A percentile compares a stretch with the other conserved stretches of the same genome.
These are phyloP conservation scores for Penicillium chermesinum DNA, from an alignment of 495 filamentous ascomycete genomes.

Conservation along the genomic window DNA sequence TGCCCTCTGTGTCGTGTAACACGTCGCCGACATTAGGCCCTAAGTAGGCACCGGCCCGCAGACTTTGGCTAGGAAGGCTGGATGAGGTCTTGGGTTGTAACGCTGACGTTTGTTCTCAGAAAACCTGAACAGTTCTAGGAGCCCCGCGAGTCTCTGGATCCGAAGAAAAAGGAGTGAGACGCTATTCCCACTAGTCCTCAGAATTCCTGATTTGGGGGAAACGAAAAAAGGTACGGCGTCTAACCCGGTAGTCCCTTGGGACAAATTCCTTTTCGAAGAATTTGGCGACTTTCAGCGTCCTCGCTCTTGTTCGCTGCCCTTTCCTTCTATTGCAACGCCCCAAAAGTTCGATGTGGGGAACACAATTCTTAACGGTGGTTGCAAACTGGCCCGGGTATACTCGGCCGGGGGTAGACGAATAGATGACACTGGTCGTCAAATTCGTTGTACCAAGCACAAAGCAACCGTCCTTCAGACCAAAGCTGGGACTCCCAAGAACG, in stretches of 20 bases:
- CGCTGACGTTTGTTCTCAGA: background rate
- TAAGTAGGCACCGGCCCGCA: constrained; percentile 23
- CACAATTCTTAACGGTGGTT: constrained; percentile 29
- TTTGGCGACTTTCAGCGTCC: background rate
- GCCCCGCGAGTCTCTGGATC: background rate
- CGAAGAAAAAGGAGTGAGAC: too few relatives aligned
- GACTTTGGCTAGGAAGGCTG: constrained; percentile 23
- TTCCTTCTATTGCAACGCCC: constrained; percentile 6
- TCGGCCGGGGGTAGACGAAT: constrained; percentile 14
- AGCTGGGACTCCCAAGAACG: background rate
- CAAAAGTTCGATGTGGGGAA: constrained; percentile 16
- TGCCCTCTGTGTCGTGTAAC: constrained; percentile 36
- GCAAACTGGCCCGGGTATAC: constrained; percentile 25
- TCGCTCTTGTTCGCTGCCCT: background rate
- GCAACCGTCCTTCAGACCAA: constrained; percentile 20
- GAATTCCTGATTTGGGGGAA: too few relatives aligned
- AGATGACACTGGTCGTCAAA: constrained; percentile 8
- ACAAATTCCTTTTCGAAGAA: background rate
- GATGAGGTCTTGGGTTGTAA: constrained; percentile 20
- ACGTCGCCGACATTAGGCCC: constrained; percentile 31
- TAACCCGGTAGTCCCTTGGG: background rate
- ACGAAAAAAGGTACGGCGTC: too few relatives aligned
- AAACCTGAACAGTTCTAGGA: background rate
- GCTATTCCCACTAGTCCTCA: too few relatives aligned
- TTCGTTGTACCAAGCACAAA: constrained; percentile 1